These are phyloP conservation scores for Coniochaeta prunicola DNA, from an alignment of 2,329 filamentous ascomycete genomes.

Conservation along the genomic window DNA sequence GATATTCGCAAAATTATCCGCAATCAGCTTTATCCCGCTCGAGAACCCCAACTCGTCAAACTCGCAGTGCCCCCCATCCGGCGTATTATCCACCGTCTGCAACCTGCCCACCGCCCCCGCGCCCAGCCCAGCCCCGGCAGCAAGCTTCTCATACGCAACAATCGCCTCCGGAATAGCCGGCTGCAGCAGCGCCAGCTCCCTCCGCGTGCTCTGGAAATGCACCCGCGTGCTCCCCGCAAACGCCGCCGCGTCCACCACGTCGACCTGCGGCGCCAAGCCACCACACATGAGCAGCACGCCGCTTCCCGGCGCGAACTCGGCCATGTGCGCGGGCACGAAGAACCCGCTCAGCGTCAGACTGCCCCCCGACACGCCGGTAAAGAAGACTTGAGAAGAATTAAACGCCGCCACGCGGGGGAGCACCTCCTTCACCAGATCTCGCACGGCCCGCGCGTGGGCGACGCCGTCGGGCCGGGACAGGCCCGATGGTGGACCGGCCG, in stretches of 20 bases:
- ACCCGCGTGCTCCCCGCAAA: conserved; percentile 39
- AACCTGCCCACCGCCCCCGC: conserved; percentile 37
- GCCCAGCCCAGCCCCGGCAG: conserved; percentile 32
- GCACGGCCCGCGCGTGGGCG: conserved; percentile 47
- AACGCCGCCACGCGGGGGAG: conserved; percentile 47
- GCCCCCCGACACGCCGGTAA: conserved; percentile 51
- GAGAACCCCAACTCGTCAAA: conserved; percentile 49
- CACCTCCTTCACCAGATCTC: conserved; percentile 39
- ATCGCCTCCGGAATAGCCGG: conserved; percentile 41
- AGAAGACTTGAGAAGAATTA: conserved; percentile 43
- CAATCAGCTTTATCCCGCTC: conserved; percentile 50
- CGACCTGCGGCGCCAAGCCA: conserved; percentile 44
- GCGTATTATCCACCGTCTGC: conserved; percentile 51
- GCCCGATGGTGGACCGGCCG: conserved; percentile 46
- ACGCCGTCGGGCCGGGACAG: conserved; percentile 47
- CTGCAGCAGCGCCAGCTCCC: conserved; percentile 42
- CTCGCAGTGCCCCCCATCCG: conserved; percentile 49
- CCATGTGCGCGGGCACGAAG: conserved; percentile 49
- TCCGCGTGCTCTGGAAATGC: conserved; percentile 48
- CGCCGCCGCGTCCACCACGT: conserved; percentile 31
- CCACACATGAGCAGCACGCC: conserved; percentile 52
- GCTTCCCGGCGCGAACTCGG: conserved; percentile 34
- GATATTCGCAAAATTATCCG: conserved; percentile 42
- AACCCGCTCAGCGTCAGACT: conserved; percentile 46
- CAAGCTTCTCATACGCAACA: conserved; percentile 42